Conservation (phyloP, 331 rosid species). For the Ulmus americana region DNA sequence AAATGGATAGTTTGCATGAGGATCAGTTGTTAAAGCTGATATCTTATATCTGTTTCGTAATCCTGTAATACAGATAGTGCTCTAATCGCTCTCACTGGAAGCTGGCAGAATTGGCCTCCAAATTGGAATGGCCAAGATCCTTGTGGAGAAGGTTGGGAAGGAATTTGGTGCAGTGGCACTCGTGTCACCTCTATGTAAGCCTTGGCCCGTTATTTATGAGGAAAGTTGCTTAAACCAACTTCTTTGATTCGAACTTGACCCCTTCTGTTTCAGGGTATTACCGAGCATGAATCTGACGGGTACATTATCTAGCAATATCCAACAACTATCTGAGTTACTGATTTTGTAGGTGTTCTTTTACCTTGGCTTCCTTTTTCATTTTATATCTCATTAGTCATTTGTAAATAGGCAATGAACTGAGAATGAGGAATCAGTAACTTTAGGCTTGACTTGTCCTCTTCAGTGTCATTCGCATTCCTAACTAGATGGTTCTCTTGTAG, state of each 20-base stretch:
- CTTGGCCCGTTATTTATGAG: background rate
- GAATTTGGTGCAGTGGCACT: conserved; percentile 36
- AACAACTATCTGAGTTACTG: conserved; percentile 34
- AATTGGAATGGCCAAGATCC: conserved; percentile 46
- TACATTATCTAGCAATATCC: conserved; percentile 38
- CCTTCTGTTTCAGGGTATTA: conserved; percentile 33
- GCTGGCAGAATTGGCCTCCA: conserved; percentile 33
- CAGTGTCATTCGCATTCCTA: conserved; percentile 19
- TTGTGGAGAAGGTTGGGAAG: conserved; percentile 48
- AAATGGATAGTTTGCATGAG: too few species aligned
- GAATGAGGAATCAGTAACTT: too few species aligned
- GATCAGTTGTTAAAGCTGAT: background rate
- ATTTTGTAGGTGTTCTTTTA: conserved; percentile 27
- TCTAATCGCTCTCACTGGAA: conserved; percentile 22
- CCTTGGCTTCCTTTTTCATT: background rate
- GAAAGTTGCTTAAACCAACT: background rate
- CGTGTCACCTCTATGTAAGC: conserved; percentile 42
- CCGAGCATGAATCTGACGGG: conserved; percentile 37
- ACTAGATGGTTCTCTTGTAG: conserved; percentile 24
- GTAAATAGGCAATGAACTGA: background rate
- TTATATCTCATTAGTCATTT: background rate
- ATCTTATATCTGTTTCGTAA: background rate
- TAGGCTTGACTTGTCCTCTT: background rate
- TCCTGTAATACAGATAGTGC: conserved; percentile 29
- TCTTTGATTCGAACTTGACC: conserved; percentile 2